A percentile compares a stretch with the other conserved stretches of the same genome.
phyloP scores from a whole-genome alignment of 192 early-diverging fungal species.

The Powellomyces hirtus region DNA sequence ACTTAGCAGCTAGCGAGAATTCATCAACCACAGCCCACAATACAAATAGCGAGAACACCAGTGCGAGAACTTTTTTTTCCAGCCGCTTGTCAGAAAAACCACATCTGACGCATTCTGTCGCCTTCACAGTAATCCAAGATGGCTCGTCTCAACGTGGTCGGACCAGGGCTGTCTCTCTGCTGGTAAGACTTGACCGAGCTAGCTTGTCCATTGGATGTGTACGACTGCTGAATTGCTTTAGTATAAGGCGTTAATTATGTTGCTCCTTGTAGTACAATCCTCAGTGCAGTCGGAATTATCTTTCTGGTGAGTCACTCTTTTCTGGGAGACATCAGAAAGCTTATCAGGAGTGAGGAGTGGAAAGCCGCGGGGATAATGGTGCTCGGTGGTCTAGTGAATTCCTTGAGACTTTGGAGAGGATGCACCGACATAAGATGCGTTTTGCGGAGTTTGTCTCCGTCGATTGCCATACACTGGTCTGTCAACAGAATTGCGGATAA shows the following conservation, averaged over 20 bases:
- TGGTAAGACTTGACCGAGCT: conserved; percentile 2
- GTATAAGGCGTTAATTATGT: neutral
- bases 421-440: neutral
- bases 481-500: neutral
- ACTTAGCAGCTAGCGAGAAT: neutral
- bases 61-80: conserved; percentile 6
- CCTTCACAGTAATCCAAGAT: too few relatives aligned
- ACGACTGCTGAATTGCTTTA: neutral
- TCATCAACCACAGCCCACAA: neutral
- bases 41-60: too few relatives aligned
- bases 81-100: too few relatives aligned
- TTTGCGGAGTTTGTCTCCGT: neutral
- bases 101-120: too few relatives aligned
- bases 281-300: conserved; percentile 22
- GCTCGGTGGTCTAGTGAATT: neutral
- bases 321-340: too few relatives aligned
- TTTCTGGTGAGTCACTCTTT: conserved; percentile 14
- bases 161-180: conserved; percentile 15
- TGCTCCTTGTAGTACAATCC: conserved; percentile 3
- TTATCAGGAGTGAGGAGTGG: neutral
- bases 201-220: neutral
- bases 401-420: too few relatives aligned
- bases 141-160: conserved; percentile 15
- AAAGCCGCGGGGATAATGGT: neutral
- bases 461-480: neutral